Evolutionary conservation across 78 protist species (phyloP).

Genomic region (Pelomyxa schiedti): DNA sequence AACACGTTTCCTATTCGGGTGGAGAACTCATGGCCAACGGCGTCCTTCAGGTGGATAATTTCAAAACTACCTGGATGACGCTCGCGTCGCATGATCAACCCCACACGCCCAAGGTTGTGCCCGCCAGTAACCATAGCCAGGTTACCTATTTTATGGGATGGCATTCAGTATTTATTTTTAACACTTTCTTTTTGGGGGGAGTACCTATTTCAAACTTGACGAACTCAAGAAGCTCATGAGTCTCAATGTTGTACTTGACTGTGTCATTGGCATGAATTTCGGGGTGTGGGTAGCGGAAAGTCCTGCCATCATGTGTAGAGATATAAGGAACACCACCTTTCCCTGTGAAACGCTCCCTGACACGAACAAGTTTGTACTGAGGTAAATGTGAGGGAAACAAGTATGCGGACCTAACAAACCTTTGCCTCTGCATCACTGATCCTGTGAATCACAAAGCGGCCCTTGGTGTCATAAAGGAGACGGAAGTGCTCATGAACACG

Average conservation of each 20-base stretch:
- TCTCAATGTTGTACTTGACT: conserved; percentile 75
- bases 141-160: conserved; percentile 64
- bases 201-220: conserved; percentile 62
- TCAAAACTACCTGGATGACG: conserved; percentile 93
- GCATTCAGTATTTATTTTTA: no score
- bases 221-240: conserved; percentile 53
- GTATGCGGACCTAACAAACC: neutral
- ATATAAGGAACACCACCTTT: conserved; percentile 78
- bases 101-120: conserved; percentile 97
- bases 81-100: conserved; percentile 76
- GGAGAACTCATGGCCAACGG: conserved; percentile 87
- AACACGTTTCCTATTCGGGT: conserved; percentile 95
- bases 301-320: conserved; percentile 98
- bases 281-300: conserved; percentile 98
- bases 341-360: conserved; percentile 54
- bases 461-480: conserved; percentile 95
- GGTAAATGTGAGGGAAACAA: neutral
- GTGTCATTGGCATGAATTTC: conserved; percentile 79
- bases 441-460: conserved; percentile 90
- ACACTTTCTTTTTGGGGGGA: no score
- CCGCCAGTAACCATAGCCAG: conserved; percentile 93
- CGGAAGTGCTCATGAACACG: conserved; percentile 96
- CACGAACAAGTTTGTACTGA: conserved; percentile 93
- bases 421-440: conserved; percentile 84
- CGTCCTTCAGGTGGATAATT: conserved; percentile 90